phyloP scores from a whole-genome alignment of 352 stramenopile species.

The Blastocystis sp. region DNA sequence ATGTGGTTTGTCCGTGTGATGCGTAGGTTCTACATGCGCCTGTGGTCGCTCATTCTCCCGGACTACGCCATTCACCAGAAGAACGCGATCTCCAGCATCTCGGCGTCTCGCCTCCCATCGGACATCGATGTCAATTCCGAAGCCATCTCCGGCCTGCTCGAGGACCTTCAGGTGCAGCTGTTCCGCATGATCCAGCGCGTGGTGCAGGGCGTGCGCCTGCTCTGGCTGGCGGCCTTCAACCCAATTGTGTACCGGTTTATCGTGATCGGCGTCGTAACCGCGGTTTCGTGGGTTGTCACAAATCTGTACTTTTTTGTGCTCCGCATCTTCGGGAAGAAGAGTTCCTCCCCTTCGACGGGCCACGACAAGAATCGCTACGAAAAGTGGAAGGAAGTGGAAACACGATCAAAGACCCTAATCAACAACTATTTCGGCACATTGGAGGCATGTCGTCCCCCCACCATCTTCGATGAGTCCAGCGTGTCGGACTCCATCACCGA shows the following conservation, averaged over 20 bases:
- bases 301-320: background rate
- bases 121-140: constrained; percentile 60
- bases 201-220: background rate
- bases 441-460: constrained; percentile 20
- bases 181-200: constrained; percentile 38
- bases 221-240: constrained; percentile 23
- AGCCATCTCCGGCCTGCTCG: constrained; percentile 41
- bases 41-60: constrained; percentile 55
- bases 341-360: background rate
- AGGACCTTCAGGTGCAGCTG: constrained; percentile 23
- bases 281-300: background rate
- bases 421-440: constrained; percentile 37
- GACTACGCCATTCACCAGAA: constrained; percentile 20
- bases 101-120: constrained; percentile 23
- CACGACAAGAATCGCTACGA: background rate
- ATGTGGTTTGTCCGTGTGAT: background rate
- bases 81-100: background rate
- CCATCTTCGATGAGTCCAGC: constrained; percentile 1
- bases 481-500: background rate
- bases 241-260: background rate
- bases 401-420: background rate
- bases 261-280: background rate
- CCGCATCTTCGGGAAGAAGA: background rate
- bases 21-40: constrained; percentile 27
- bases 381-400: background rate